Evolutionary conservation across 768 basidiomycete species (phyloP), one percentile per base, ranked within the genome.

Genomic region (Russula vinacea): DNA sequence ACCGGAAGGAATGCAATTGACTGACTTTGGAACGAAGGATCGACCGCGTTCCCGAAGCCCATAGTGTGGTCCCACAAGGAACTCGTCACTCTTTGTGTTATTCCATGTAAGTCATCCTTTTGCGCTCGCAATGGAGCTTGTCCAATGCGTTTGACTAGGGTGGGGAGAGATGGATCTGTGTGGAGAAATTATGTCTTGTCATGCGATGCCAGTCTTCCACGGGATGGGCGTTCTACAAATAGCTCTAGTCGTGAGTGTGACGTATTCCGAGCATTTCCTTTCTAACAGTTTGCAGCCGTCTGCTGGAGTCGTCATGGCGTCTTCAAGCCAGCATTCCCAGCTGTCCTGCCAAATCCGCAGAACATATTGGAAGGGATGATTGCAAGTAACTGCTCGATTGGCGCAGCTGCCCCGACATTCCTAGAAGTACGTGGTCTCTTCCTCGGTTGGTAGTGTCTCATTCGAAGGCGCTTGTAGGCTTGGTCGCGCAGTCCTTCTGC

Each of bases 121-220:
- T 22, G 19, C 16, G 4, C 33, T 45, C 35, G 8, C 19, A 17
- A 19, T 39, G 22, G 9, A 26, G 7, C 53, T 35, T 45, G 22
- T 62, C 37, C 13, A 14, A 61, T 16, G n/a, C 24, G 17, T 24
- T 44, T 26, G 33, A 26, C 22, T 42, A 69, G 64, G 56, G 64
- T 70, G 62, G 42, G 71, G 71, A 13, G 64, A 73, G 53, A 50
- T 66, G 45, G 70, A 74, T 51, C 22, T 72, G 13, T 70, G 67
- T 44, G 71, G 70, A 35, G 60, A 65, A 5, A 65, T 69, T 14
- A 69, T 76, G 49, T 70, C 71, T 1, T 64, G 70, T 37, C 73
- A 75, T 51, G 68, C 68, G 35, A 69, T 75, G 65, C 75, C 74
- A 3, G 70, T 74, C 60, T 77, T 73, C 57, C 74, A 75, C 51